Percentiles rank a stretch among this genome's conserved stretches.
phyloP scores from a whole-genome alignment of 169 alveolate genomes.

The Toxoplasma gondii region DNA sequence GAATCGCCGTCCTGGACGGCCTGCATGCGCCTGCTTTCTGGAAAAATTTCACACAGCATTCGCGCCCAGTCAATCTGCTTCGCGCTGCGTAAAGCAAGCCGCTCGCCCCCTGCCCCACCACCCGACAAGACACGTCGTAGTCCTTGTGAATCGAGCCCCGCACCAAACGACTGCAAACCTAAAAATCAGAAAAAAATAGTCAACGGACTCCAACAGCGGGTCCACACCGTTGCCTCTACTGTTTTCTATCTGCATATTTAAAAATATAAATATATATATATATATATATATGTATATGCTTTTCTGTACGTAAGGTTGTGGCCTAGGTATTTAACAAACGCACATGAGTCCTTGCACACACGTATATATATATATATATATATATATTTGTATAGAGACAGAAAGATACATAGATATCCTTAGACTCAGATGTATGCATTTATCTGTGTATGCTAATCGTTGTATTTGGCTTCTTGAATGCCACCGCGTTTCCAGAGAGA shows the following conservation, averaged over 20 bases:
- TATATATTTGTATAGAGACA: background rate
- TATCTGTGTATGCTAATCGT: too few species aligned
- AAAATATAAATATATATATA: background rate
- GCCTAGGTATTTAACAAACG: background rate
- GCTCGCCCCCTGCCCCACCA: background rate
- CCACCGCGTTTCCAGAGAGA: too few species aligned
- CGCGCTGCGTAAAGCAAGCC: background rate
- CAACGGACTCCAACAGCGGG: background rate
- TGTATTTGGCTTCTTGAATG: too few species aligned
- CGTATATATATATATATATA: background rate
- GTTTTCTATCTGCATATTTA: background rate
- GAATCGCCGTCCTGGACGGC: background rate
- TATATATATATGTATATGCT: background rate
- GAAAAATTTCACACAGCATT: background rate
- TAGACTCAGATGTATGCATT: background rate
- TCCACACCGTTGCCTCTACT: background rate
- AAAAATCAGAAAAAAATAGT: background rate
- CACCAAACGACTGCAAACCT: constrained; percentile 8
- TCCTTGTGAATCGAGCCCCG: background rate
- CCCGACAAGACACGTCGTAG: background rate
- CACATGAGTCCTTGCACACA: background rate
- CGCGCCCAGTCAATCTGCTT: background rate
- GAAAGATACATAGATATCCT: too few species aligned
- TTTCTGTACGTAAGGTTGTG: background rate
- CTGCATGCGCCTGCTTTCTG: background rate